Percentiles rank a stretch among this genome's conserved stretches.
phyloP scores from a whole-genome alignment of 202 grass and related monocot genomes.

The Panicum hallii region DNA sequence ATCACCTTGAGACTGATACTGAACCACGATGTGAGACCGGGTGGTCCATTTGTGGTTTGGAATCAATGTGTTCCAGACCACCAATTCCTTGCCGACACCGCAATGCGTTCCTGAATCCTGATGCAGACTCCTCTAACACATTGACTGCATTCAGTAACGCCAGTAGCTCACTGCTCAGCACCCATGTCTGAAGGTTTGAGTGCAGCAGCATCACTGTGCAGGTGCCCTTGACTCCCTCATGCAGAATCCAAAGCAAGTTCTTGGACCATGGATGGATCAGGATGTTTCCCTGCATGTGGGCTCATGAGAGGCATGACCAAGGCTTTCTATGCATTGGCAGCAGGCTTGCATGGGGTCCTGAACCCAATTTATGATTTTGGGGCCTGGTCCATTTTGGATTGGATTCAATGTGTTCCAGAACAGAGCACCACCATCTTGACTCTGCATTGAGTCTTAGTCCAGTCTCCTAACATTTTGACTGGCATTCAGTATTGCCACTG shows the following conservation, averaged over 20 bases:
- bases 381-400: too few species aligned
- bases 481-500: slow-evolving; percentile 12
- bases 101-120: slow-evolving; percentile 5
- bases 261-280: background rate
- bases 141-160: slow-evolving; percentile 42
- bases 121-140: slow-evolving; percentile 31
- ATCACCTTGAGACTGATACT: slow-evolving; percentile 2
- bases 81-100: slow-evolving; percentile 27
- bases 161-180: slow-evolving; percentile 2
- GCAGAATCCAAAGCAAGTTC: slow-evolving; percentile 19
- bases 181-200: slow-evolving; percentile 15
- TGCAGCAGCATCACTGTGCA: slow-evolving; percentile 2
- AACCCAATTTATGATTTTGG: too few species aligned
- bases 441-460: background rate
- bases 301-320: background rate
- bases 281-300: background rate
- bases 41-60: slow-evolving; percentile 16
- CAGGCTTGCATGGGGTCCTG: background rate
- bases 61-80: slow-evolving; percentile 13
- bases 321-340: background rate
- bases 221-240: background rate
- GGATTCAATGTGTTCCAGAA: slow-evolving; percentile 7
- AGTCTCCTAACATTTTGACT: slow-evolving; percentile 31
- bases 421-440: background rate
- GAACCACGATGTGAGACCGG: background rate